These are phyloP conservation scores for Coprinopsis strossmayeri DNA, from an alignment of 768 basidiomycete genomes.

Conservation along the genomic window DNA sequence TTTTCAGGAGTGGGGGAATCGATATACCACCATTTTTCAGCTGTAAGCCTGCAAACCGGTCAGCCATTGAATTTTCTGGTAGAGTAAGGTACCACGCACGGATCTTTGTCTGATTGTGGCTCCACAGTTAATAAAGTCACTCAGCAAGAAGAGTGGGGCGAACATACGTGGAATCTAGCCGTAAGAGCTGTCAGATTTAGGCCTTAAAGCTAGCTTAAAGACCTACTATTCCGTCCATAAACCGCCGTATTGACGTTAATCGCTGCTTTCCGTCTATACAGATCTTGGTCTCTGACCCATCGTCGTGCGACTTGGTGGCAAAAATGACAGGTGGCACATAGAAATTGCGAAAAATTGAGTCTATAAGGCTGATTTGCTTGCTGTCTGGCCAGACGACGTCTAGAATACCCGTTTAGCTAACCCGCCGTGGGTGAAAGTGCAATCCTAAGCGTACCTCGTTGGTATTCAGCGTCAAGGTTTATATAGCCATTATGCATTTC, in stretches of 20 bases:
- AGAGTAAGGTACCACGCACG: neutral
- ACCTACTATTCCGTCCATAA: constrained; percentile 16
- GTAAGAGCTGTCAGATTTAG: constrained; percentile 53
- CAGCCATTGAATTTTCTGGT: neutral
- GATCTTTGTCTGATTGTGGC: neutral
- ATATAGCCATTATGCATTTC: constrained; percentile 62
- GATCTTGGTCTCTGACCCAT: constrained; percentile 59
- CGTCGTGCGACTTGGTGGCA: constrained; percentile 45
- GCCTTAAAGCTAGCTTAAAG: neutral
- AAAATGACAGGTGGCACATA: constrained; percentile 62
- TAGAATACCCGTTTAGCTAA: too few species aligned
- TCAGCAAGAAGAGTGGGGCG: too few species aligned
- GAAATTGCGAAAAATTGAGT: constrained; percentile 73
- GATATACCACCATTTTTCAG: constrained; percentile 47
- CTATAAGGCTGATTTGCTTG: constrained; percentile 71
- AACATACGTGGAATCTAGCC: constrained; percentile 58
- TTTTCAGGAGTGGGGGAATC: constrained; percentile 16
- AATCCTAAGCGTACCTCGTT: constrained; percentile 58
- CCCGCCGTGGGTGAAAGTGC: too few species aligned
- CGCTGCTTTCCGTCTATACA: constrained; percentile 83
- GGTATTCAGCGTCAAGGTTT: constrained; percentile 71
- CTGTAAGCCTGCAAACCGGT: constrained; percentile 20
- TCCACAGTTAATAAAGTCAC: constrained; percentile 14
- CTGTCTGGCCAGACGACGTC: constrained; percentile 76
- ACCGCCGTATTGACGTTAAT: constrained; percentile 68